These are phyloP conservation scores for Monascus ruber DNA, from an alignment of 2,329 filamentous ascomycete genomes.

Conservation along the genomic window DNA sequence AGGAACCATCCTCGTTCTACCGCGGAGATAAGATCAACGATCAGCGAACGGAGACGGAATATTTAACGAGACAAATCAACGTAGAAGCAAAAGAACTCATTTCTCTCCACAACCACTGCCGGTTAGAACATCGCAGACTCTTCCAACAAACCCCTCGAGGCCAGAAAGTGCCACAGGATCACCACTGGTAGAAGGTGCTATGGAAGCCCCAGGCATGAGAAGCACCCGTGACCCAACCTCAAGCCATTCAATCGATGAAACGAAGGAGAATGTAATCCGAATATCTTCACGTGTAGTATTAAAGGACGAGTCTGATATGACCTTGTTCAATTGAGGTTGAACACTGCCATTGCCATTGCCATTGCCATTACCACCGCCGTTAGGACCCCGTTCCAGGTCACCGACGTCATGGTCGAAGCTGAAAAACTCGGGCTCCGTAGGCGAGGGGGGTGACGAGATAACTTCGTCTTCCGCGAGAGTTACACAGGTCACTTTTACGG, in stretches of 20 bases:
- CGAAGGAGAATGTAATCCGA: conserved; percentile 45
- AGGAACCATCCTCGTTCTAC: too few species aligned
- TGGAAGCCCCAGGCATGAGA: conserved; percentile 47
- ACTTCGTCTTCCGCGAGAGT: conserved; percentile 22
- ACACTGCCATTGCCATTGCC: conserved; percentile 1
- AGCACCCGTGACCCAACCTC: conserved; percentile 46
- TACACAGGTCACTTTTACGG: conserved; percentile 60
- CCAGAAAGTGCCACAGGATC: conserved; percentile 40
- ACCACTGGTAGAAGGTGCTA: conserved; percentile 36
- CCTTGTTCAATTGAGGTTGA: conserved; percentile 16
- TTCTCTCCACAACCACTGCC: conserved; percentile 43
- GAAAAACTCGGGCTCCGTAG: conserved; percentile 32
- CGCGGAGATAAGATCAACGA: too few species aligned
- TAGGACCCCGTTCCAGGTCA: conserved; percentile 13
- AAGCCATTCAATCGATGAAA: conserved; percentile 47
- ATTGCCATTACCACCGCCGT: not conserved
- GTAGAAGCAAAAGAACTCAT: too few species aligned
- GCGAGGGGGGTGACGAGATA: conserved; percentile 15
- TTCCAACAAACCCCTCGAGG: conserved; percentile 50
- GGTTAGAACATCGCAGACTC: conserved; percentile 23
- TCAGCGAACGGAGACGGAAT: too few species aligned
- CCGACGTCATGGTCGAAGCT: conserved; percentile 29
- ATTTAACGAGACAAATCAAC: too few species aligned
- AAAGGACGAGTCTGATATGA: conserved; percentile 10
- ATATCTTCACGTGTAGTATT: conserved; percentile 20